Base-by-base conservation (phyloP, 148 eudicot genomes). In the Simmondsia chinensis region DNA sequence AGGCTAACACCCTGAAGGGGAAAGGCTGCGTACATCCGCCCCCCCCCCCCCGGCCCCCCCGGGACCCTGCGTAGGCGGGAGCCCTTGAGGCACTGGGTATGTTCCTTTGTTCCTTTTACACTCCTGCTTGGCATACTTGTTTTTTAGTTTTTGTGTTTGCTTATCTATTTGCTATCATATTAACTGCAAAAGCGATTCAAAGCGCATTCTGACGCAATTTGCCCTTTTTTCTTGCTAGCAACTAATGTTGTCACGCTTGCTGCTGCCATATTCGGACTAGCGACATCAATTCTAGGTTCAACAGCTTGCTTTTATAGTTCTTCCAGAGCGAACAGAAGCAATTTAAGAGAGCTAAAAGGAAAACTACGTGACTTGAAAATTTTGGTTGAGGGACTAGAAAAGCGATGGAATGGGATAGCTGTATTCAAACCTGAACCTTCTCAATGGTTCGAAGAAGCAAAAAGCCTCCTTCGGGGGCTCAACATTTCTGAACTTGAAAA, bases 201-300 rank as follows among this genome's bases (percentile, higher is more conserved):
- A n/a, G 20, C 6, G 32, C 8, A n/a, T 13, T 19, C 2, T 32
- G 13, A 48, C 5, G 11, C 8, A 19, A n/a, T 23, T 9, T 16
- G 1, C 15, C 16, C 14, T 50, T 50, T 20, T 50, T 25, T 13
- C 6, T 37, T 22, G 13, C 42, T 64, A 65, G 70, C 64, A 33
- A 22, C 64, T 9, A 59, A 65, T 8, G 33, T 58, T 16, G 13
- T 65, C 43, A 58, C 70, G 6, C 70, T 65, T 6, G 70, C 64
- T 24, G 59, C 64, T 8, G 70, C 70, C 6, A 26, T 65, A 4
- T 46, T 65, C 4, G 64, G 59, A 33, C 18, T 65, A 7, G 9
- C 59, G 43, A 58, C 64, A 25, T 46, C 70, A 7, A 27, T 65
- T 19, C 59, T 50, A 20, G 64, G 70, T 13, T 58, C 60, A 29